These are phyloP conservation scores for Wickerhamomyces sp. DNA, from an alignment of 1,139 yeast genomes.

Conservation along the genomic window DNA sequence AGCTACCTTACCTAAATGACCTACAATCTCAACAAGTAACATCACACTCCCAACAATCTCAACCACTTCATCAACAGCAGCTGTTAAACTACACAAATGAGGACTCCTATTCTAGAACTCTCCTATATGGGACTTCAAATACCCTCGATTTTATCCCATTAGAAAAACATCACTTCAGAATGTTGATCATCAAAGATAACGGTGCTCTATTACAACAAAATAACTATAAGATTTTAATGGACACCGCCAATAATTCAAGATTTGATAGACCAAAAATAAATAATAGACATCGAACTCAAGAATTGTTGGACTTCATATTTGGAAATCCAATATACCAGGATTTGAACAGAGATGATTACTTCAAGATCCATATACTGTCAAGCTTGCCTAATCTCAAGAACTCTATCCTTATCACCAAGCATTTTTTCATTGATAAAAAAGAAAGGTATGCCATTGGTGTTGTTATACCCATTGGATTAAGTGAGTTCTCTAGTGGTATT, in stretches of 20 bases:
- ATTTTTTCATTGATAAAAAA: slow-evolving; percentile 12
- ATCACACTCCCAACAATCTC: background rate
- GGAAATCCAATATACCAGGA: slow-evolving; percentile 25
- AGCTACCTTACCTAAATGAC: background rate
- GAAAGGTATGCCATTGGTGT: slow-evolving; percentile 18
- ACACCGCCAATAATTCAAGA: slow-evolving; percentile 23
- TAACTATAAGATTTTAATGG: slow-evolving; percentile 29
- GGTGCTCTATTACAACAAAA: slow-evolving; percentile 31
- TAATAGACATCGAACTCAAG: slow-evolving; percentile 22
- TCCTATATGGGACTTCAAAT: slow-evolving; percentile 21
- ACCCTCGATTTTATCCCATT: slow-evolving; percentile 5
- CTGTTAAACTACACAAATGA: slow-evolving; percentile 11
- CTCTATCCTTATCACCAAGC: slow-evolving; percentile 15
- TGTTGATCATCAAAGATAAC: slow-evolving; percentile 31
- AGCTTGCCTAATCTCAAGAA: slow-evolving; percentile 9
- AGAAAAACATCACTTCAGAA: slow-evolving; percentile 24
- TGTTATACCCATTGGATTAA: slow-evolving; percentile 12
- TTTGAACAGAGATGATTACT: slow-evolving; percentile 11
- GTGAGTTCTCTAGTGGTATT: slow-evolving; percentile 10
- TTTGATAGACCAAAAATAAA: slow-evolving; percentile 2
- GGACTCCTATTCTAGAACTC: slow-evolving; percentile 21
- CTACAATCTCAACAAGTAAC: background rate
- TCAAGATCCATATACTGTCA: slow-evolving; percentile 14
- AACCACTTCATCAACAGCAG: background rate
- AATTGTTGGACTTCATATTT: slow-evolving; percentile 18